Base-by-base conservation (phyloP, 345 rosid species). In the Rhodamnia rubescens region DNA sequence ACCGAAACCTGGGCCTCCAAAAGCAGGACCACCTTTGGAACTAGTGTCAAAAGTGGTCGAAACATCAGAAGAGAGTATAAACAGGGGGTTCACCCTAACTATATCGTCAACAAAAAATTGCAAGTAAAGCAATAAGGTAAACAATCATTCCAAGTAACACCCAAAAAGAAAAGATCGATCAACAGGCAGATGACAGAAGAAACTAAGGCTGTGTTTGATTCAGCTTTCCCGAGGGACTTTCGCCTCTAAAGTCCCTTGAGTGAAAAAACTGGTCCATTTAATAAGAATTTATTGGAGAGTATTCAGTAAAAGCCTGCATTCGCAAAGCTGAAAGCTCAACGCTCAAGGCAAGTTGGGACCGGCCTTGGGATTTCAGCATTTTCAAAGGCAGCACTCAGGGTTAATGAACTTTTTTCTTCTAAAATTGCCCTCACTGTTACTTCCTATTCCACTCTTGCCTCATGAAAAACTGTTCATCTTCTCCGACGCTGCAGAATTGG, bases 1-100 rank as follows among this genome's bases (percentile, higher is more conserved):
- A 81, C 95, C 92, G 86, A 91, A 90, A 85, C 95, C 94, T 32
- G 94, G 95, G 84, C 94, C 96, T 82, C 93, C 98, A 88, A 88
- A 86, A 64, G 96, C 86, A 75, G 95, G 93, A 85, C 87, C 89
- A 88, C 88, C 93, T 91, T 98, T 93, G 92, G 83, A 88, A 88
- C 86, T 85, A 82, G 88, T 57, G 80, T 49, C 53, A 29, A 84
- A 50, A 83, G 52, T 29, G 40, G 40, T 49, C 24, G 6, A 83
- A 82, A n/a, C 44, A 56, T 84, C 52, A 84, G 74, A 84, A 59
- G 18, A 50, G 36, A 47, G 81, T 53, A 84, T 36, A 82, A 56
- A 44, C 22, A 20, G 36, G 27, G 16, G 53, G 44, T 84, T 12
- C 26, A 56, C 29, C n/a, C 36, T n/a, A 27, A 84, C 20, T 47